Base-by-base conservation (phyloP, 1,139 yeast genomes). In the Meyerozyma carpophila region DNA sequence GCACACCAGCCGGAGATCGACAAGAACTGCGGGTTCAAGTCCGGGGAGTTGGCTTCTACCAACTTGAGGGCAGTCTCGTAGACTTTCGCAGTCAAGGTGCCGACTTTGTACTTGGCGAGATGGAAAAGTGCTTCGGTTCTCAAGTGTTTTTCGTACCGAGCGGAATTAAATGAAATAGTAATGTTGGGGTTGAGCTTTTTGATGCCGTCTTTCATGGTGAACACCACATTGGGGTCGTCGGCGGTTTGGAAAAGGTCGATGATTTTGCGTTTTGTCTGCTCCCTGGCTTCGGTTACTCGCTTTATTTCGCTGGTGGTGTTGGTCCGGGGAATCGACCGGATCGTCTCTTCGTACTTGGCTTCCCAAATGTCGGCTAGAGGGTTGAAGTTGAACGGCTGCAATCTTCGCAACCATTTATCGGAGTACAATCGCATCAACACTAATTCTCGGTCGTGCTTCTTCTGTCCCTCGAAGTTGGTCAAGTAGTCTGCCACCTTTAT, bases 41-140 rank as follows among this genome's bases (percentile, higher is more conserved):
- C 68, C 9, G 83, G 79, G 6, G 84, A 70, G 40, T 68, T 65
- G 45, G 70, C 72, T 59, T 90, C 96, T 28, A 86, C 69, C 36
- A 75, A 58, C 37, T 65, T 57, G 48, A 93, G 71, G 6, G 84
- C 80, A 8, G 74, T 64, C 43, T 75, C 71, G 58, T 85, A 93
- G 7, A 94, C 74, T 42, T 72, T 66, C 0, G 95, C 76, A 0
- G 94, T 73, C 3, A 84, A 63, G 10, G 73, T 63, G 6, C 98
- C 98, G 39, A 90, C 65, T 47, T 91, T 74, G 41, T 84, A 81
- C 36, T 73, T 73, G 16, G 84, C 87, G 42, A 86, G 72, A 36
- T 77, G 77, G 1, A 73, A 78, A 26, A 93, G 70, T 48, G 85
- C 85, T 36, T 68, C 64, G 13, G 85, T 75, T 50, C 97, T 75